Base-by-base conservation (phyloP, 345 rosid genomes). In the Melaleuca alternifolia region DNA sequence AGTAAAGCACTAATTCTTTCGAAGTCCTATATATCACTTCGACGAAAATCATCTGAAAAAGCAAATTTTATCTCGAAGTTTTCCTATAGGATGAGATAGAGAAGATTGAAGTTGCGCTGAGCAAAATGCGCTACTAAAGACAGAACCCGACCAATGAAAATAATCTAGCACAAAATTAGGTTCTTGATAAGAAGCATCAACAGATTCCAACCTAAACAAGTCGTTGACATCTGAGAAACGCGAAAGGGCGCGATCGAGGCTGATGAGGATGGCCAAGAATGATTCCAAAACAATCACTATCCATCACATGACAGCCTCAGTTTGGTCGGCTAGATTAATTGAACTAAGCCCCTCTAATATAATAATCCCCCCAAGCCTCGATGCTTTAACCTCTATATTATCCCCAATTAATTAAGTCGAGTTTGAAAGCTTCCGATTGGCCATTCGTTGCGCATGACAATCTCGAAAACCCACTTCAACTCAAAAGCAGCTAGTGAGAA, bases 301-400 rank as follows among this genome's bases (percentile, higher is more conserved):
- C 93, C 85, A 85, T 90, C 95, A 93, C 95, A 92, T 92, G 95
- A 26, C 50, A 86, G 89, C 90, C 92, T 83, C 88, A 57, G 84
- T 86, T 87, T 89, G 95, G 94, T 90, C 92, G 93, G 95, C 92
- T 87, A 14, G n/a, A 41, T 84, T 20, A 54, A 23, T 44, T 83
- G 26, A 48, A 83, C 12, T n/a, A 83, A 15, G 54, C 26, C 41
- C 56, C 44, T 92, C 86, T 91, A 87, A 85, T 87, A 87, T n/a
- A 85, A 44, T 37, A 71, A 71, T 37, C 79, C 26, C 11, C 24
- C 26, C 12, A 21, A 44, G 48, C 48, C 81, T 71, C 48, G 81
- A 71, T 71, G 81, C 48, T 37, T 71, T 71, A 37, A 71, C 81
- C 48, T 71, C 37, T 71, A 37, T 18, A 33, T 71, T 41, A 33